Conservation (phyloP, 1,284 basidiomycete genomes). For the Ustilago hordei region DNA sequence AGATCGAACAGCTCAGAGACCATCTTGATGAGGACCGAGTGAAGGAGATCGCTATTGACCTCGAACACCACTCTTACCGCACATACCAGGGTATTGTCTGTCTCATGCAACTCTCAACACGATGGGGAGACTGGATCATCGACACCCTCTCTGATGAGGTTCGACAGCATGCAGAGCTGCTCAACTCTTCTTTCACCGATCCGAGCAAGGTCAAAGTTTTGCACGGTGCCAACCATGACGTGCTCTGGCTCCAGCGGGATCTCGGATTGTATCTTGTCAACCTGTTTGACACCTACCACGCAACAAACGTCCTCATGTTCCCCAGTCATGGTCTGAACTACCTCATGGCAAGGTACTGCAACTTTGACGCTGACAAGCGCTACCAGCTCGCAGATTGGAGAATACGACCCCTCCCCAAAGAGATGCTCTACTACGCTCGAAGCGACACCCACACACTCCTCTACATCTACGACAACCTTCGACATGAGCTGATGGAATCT, state of each 20-base stretch:
- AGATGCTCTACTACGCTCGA: slow-evolving; percentile 92
- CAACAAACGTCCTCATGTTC: slow-evolving; percentile 80
- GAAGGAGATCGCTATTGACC: slow-evolving; percentile 89
- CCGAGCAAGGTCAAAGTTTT: slow-evolving; percentile 83
- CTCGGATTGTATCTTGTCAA: slow-evolving; percentile 94
- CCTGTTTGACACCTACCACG: slow-evolving; percentile 96
- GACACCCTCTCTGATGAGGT: slow-evolving; percentile 78
- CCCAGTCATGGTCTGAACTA: slow-evolving; percentile 84
- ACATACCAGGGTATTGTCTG: slow-evolving; percentile 89
- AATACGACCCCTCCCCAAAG: slow-evolving; percentile 84
- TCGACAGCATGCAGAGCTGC: slow-evolving; percentile 79
- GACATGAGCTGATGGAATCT: slow-evolving; percentile 78
- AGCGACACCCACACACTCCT: slow-evolving; percentile 95
- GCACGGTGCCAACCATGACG: slow-evolving; percentile 93
- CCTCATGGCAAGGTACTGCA: slow-evolving; percentile 88
- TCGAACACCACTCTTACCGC: slow-evolving; percentile 91
- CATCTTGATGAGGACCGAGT: slow-evolving; percentile 71
- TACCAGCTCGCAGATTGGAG: slow-evolving; percentile 98
- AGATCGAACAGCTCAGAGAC: slow-evolving; percentile 77
- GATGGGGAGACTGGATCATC: slow-evolving; percentile 86
- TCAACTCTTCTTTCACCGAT: slow-evolving; percentile 80
- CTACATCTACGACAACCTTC: slow-evolving; percentile 91
- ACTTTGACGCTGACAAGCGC: slow-evolving; percentile 92
- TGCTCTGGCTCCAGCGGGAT: slow-evolving; percentile 95
- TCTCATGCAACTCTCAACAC: slow-evolving; percentile 84